These are phyloP conservation scores for Aureobasidium mangrovei DNA, from an alignment of 2,329 filamentous ascomycete genomes.

Conservation along the genomic window DNA sequence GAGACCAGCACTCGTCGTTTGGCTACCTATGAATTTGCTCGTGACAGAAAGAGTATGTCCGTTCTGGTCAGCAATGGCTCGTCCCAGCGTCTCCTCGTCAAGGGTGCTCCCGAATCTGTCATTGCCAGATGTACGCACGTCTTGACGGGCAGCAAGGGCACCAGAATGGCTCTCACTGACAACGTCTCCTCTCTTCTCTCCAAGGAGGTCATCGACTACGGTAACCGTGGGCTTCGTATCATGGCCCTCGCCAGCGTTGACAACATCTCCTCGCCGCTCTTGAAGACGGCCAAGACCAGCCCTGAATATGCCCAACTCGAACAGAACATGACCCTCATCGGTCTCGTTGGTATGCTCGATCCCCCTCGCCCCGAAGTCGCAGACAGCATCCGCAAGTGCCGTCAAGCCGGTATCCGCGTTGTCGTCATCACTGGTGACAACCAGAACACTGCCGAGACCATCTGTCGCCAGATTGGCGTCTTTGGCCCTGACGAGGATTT, in stretches of 20 bases:
- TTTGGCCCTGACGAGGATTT: constrained; percentile 77
- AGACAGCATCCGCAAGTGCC: constrained; percentile 77
- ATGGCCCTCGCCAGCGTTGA: constrained; percentile 86
- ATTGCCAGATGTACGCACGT: constrained; percentile 83
- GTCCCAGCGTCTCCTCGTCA: constrained; percentile 77
- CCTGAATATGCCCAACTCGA: constrained; percentile 79
- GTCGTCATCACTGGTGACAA: constrained; percentile 98
- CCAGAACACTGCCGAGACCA: constrained; percentile 92
- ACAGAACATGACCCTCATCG: constrained; percentile 88
- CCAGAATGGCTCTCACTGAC: constrained; percentile 62
- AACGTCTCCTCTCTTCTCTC: constrained; percentile 62
- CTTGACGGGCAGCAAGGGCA: constrained; percentile 68
- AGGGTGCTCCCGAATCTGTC: constrained; percentile 91
- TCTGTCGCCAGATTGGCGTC: constrained; percentile 93
- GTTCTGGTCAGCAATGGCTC: constrained; percentile 68
- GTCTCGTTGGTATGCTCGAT: constrained; percentile 92
- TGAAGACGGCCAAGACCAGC: constrained; percentile 66
- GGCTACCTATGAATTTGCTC: constrained; percentile 91
- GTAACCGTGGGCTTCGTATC: constrained; percentile 84
- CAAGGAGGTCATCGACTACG: constrained; percentile 79
- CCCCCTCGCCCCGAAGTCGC: constrained; percentile 89
- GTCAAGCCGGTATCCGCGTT: constrained; percentile 86
- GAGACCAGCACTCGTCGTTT: constrained; percentile 66
- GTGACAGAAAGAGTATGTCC: constrained; percentile 98
- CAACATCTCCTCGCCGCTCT: constrained; percentile 59